Base-by-base conservation (phyloP, 345 rosid species). In the Hirschfeldia incana region DNA sequence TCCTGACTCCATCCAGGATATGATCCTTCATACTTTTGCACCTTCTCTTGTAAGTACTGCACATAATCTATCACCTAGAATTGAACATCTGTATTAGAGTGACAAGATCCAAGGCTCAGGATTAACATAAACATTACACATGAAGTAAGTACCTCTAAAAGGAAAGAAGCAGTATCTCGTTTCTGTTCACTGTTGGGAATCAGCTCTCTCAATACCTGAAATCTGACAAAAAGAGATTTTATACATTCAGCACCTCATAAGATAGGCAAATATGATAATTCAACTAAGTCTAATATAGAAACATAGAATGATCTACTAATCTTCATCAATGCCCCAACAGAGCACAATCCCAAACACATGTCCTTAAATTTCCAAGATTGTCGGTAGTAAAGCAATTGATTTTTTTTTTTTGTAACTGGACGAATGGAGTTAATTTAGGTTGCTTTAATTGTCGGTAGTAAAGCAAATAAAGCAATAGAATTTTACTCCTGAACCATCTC, bases 151-250 rank as follows among this genome's bases (percentile, higher is more conserved):
- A 93, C 99, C 99, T 93, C 99, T 79, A 91, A 83, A 36, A 95
- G 85, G 83, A 95, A 93, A 0, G 99, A 95, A 7, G 99, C 98
- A 0, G 94, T 95, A 80, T 95, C 98, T 71, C 91, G 82, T 83
- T 93, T 95, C 64, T 95, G 98, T 53, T 95, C 97, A 74, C 90
- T 83, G 72, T 89, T 86, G 3, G 98, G 97, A 81, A 95, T 90
- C 36, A 95, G 85, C 15, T 88, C 98, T 88, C 99, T 93, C 89
- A 95, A 82, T 76, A 82, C 86, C 88, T 95, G 99, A 86, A 95
- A 95, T 77, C 97, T 95, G 93, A 80, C 75, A 29, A 29, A 29
- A 76, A 82, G 28, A 73, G 65, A 64, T 2, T 36, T 36, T 6
- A 57, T 8, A 0, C 15, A 67, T 67, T 73, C 80, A 77, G 37